Evolutionary conservation across 1,284 basidiomycete genomes (phyloP).

Genomic region (Leccinum pallidistipes): DNA sequence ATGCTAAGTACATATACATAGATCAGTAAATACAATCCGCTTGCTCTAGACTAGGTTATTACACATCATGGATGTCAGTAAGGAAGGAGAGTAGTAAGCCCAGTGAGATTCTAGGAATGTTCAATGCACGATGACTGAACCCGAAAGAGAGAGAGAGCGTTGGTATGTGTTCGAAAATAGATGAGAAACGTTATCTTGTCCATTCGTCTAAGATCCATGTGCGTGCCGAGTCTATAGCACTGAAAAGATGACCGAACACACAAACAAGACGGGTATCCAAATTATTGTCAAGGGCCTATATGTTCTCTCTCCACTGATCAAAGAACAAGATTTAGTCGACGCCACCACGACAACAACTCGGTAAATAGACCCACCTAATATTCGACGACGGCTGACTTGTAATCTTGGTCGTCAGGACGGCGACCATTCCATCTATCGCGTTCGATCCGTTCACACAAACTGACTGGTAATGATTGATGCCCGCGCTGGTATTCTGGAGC

Average conservation of each 20-base stretch:
- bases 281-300: conserved; percentile 5
- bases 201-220: not conserved
- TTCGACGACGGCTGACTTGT: conserved; percentile 40
- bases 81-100: not conserved
- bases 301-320: conserved; percentile 19
- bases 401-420: conserved; percentile 77
- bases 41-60: not conserved
- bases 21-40: not conserved
- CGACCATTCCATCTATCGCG: conserved; percentile 85
- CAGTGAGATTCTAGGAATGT: not conserved
- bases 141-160: not conserved
- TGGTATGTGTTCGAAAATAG: not conserved
- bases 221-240: conserved; percentile 6
- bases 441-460: conserved; percentile 61
- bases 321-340: conserved; percentile 8
- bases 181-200: not conserved
- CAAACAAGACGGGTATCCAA: conserved; percentile 21
- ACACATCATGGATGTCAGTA: conserved; percentile 9
- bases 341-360: not conserved
- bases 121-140: not conserved
- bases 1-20: not conserved
- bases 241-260: conserved; percentile 14
- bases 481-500: conserved; percentile 64
- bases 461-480: conserved; percentile 75
- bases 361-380: conserved; percentile 19